Percentiles rank a stretch among this genome's conserved stretches.
Conservation (phyloP, 192 early-diverging fungal genomes). For the Neocallimastix lanati region DNA sequence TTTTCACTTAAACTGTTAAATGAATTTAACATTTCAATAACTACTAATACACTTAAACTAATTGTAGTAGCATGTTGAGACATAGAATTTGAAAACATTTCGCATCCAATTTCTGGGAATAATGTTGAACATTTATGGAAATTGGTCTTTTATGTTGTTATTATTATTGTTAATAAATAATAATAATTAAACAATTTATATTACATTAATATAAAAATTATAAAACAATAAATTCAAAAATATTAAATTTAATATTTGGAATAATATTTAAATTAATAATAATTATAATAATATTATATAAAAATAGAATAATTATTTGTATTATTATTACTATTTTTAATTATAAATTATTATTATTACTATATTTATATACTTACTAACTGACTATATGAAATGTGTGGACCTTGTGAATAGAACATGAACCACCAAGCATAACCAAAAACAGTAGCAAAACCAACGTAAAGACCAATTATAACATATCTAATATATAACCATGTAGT, state of each 20-base stretch:
- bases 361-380: constrained; percentile 30
- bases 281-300: no score
- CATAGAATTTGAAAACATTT: constrained; percentile 65
- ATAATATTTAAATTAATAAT: no score
- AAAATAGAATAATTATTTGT: no score
- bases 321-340: no score
- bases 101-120: constrained; percentile 85
- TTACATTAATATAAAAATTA: no score
- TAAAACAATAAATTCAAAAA: no score
- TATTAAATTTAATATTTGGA: no score
- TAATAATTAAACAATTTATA: background rate
- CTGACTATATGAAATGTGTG: constrained; percentile 72
- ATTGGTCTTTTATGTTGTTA: constrained; percentile 34
- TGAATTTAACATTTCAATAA: constrained; percentile 98
- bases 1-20: constrained; percentile 90
- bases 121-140: constrained; percentile 76
- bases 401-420: constrained; percentile 77
- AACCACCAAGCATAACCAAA: constrained; percentile 99
- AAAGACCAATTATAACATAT: constrained; percentile 78
- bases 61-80: constrained; percentile 82
- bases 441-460: constrained; percentile 83
- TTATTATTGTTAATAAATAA: background rate
- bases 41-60: constrained; percentile 83
- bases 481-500: constrained; percentile 88
- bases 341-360: no score